Evolutionary conservation across 2,329 filamentous ascomycete species (phyloP), one percentile per base, ranked within the genome.

Genomic region (Hypomyces rosellus): DNA sequence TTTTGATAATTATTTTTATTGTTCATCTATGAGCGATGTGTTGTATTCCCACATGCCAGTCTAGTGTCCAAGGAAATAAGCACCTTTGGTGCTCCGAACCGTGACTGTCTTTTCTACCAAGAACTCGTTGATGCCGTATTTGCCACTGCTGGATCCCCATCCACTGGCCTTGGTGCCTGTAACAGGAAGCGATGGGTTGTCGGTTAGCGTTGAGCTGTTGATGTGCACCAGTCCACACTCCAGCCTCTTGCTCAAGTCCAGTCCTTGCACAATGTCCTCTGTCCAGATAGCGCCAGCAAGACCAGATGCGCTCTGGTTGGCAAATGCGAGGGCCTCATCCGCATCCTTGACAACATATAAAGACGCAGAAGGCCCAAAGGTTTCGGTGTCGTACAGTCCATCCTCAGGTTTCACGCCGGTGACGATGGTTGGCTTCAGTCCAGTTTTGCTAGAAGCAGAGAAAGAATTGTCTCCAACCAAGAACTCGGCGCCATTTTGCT

Each of bases 261-360:
- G 62, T 0, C 75, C 84, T 34, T 73, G 69, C 46, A 74, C 68
- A 48, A 92, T 67, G 62, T 88, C 82, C 57, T 77, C 71, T 0
- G 87, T 89, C 64, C 89, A 95, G 1, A 93, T 78, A 0, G 87
- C 78, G 3, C 81, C 77, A 3, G 75, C 74, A 12, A 95, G 75
- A 3, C 88, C 88, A 62, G 90, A 93, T 46, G 89, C 85, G 2
- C 85, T 89, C 59, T 92, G 86, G 61, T 95, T 93, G 12, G 88
- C 87, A 18, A 92, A 71, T 22, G 74, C 70, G 18, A 93, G 67
- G 0, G 86, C 88, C 57, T 90, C 84, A 30, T 89, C 86, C 41
- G 88, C 85, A 2, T 69, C 73, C 13, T 81, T 74, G 22, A 91
- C 75, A 15, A 77, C 72, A 13, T 85, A 78, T 22, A 93, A 61